These are phyloP conservation scores for Xerocomus amazonicus DNA, from an alignment of 1,284 basidiomycete genomes.

Conservation along the genomic window DNA sequence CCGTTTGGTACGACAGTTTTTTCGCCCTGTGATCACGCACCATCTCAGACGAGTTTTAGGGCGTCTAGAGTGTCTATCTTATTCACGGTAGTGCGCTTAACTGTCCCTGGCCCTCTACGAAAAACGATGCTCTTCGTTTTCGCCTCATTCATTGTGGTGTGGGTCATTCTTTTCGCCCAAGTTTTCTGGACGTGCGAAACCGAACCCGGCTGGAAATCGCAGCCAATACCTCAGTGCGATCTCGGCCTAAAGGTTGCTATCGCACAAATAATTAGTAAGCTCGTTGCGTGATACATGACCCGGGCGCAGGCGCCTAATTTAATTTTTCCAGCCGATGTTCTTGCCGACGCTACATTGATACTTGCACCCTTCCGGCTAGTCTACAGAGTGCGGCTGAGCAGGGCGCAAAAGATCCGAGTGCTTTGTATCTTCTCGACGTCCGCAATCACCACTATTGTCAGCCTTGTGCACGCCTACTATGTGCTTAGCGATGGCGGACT, in stretches of 20 bases:
- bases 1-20: not conserved
- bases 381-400: conserved; percentile 2
- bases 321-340: conserved; percentile 1
- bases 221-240: not conserved
- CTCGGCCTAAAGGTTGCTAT: not conserved
- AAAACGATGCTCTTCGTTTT: not conserved
- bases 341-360: conserved; percentile 4
- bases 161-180: conserved; percentile 6
- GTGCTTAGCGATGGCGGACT: not conserved
- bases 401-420: conserved; percentile 3
- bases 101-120: not conserved
- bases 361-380: conserved; percentile 1
- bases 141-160: not conserved
- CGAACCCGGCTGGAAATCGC: conserved; percentile 3
- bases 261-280: conserved; percentile 6
- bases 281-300: not conserved
- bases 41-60: not conserved
- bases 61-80: conserved; percentile 3
- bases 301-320: not conserved
- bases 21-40: not conserved
- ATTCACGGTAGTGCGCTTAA: conserved; percentile 4
- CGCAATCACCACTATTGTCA: conserved; percentile 6
- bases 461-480: conserved; percentile 1
- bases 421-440: conserved; percentile 5
- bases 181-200: conserved; percentile 4